phyloP scores from a whole-genome alignment of 2,329 filamentous ascomycete genomes.

The Helminthosporium solani region DNA sequence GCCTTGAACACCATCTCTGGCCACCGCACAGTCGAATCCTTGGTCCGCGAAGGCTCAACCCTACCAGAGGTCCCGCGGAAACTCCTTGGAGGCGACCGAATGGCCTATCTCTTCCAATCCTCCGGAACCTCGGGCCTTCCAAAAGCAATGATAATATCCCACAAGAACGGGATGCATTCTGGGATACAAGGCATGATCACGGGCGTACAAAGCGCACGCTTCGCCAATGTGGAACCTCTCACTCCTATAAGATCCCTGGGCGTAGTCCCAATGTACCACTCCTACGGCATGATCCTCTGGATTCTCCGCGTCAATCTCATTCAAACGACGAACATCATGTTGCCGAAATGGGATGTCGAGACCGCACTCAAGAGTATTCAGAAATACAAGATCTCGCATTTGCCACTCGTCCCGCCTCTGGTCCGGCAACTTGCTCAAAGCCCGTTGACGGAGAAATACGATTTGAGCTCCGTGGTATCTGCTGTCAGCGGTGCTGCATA shows the following conservation, averaged over 20 bases:
- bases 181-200: conserved; percentile 29
- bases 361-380: conserved; percentile 28
- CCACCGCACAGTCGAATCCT: conserved; percentile 25
- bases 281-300: conserved; percentile 36
- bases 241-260: conserved; percentile 18
- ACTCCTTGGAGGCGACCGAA: conserved; percentile 23
- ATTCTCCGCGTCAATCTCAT: conserved; percentile 30
- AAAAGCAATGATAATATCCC: conserved; percentile 38
- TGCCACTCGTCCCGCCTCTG: conserved; percentile 31
- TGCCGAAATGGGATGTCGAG: conserved; percentile 32
- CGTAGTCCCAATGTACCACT: conserved; percentile 36
- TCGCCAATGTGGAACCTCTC: conserved; percentile 23
- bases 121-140: conserved; percentile 34
- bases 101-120: conserved; percentile 34
- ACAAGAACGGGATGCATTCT: conserved; percentile 28
- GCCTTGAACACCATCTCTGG: conserved; percentile 18
- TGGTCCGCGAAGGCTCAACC: conserved; percentile 21
- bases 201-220: conserved; percentile 22
- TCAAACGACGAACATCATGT: conserved; percentile 23
- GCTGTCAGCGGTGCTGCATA: conserved; percentile 31
- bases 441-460: conserved; percentile 29
- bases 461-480: conserved; percentile 23
- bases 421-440: conserved; percentile 30
- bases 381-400: conserved; percentile 25
- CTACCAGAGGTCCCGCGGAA: conserved; percentile 21